Base-by-base conservation (phyloP, 2,329 filamentous ascomycete genomes). In the Neonectria coccinea region DNA sequence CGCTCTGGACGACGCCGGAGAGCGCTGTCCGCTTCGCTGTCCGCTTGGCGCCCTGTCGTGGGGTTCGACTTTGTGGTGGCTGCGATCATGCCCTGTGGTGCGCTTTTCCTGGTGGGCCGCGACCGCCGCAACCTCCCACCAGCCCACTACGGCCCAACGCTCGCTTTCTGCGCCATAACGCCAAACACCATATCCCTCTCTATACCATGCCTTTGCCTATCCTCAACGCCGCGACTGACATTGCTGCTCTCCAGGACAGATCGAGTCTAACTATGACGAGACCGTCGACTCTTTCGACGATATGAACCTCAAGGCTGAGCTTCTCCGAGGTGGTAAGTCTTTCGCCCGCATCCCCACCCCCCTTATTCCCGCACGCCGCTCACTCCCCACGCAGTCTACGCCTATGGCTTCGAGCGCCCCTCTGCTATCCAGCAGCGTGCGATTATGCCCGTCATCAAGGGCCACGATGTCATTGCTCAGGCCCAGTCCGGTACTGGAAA, bases 241-340 rank as follows among this genome's bases (percentile, higher is more conserved):
- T 58, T 51, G 2, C 57, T 66, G 63, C 66, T 50, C 18, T 80
- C 78, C 82, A 97, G 95, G 91, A 85, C 94, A 97, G 87, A 99
- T 99, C 89, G 97, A 99, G 89, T 97, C 94, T 81, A 99, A 99
- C 93, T 99, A 98, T 87, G 96, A 99, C 89, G 94, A 98, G 89
- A 94, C 95, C 79, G 95, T 96, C 84, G 97, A 99, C 86, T 97
- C 94, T 68, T 99, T 99, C 86, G 96, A 99, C 85, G 89, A 94
- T 78, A 99, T 99, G 96, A 91, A 90, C 85, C 89, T 99, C 79
- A 97, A 97, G 90, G 81, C 93, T 72, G 96, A 99, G 88, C 92
- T 99, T 79, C 93, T 99, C 81, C 94, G 96, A 85, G 96, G 96
- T 86, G 96, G 84, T 86, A 76, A 80, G 80, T 81, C 63, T 56